A percentile compares a stretch with the other conserved stretches of the same genome.
phyloP scores from a whole-genome alignment of 1,284 basidiomycete genomes.

The Omphalotus olearius region DNA sequence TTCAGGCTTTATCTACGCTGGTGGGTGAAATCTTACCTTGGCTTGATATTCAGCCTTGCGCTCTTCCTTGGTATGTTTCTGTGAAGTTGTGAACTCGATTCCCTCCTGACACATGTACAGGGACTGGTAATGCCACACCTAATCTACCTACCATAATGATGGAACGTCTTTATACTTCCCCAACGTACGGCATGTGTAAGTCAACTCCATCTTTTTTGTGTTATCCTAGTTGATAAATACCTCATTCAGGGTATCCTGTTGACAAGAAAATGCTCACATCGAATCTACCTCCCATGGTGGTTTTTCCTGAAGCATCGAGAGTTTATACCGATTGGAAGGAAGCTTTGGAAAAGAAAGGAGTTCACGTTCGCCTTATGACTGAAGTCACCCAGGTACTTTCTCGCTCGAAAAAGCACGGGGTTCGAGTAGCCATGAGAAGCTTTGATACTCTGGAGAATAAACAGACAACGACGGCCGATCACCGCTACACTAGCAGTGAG shows the following conservation, averaged over 20 bases:
- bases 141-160: slow-evolving; percentile 17
- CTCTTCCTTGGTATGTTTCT: slow-evolving; percentile 12
- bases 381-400: slow-evolving; percentile 10
- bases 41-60: slow-evolving; percentile 8
- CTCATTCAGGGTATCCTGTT: slow-evolving; percentile 14
- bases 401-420: slow-evolving; percentile 11
- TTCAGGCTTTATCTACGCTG: background rate
- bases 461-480: background rate
- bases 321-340: slow-evolving; percentile 14
- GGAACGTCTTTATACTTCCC: slow-evolving; percentile 16
- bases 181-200: slow-evolving; percentile 18
- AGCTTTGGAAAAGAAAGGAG: slow-evolving; percentile 9
- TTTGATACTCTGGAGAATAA: background rate
- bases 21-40: background rate
- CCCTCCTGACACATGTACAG: background rate
- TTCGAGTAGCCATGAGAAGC: slow-evolving; percentile 4
- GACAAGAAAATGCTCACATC: slow-evolving; percentile 13
- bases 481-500: background rate
- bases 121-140: slow-evolving; percentile 17
- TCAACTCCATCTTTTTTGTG: too few relatives aligned
- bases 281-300: slow-evolving; percentile 18
- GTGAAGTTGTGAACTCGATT: background rate
- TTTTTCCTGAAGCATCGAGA: slow-evolving; percentile 14
- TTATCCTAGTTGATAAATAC: too few relatives aligned
- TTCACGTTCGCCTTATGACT: slow-evolving; percentile 12